Evolutionary conservation across 2,329 filamentous ascomycete genomes (phyloP).

Genomic region (Arthroderma sp.): DNA sequence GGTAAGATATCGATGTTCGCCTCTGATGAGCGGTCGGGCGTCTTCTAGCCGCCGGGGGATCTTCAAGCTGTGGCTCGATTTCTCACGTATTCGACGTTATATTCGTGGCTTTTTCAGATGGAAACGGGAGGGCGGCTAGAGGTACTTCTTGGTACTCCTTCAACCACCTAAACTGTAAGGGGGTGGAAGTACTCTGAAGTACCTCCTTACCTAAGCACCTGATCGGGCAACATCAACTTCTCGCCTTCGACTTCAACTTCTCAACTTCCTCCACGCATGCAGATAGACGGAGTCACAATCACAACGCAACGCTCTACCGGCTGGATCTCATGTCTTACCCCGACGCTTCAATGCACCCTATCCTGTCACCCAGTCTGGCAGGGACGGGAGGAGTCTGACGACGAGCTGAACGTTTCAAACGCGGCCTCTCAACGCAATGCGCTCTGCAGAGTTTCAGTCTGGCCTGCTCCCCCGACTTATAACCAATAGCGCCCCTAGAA

Average conservation of each 20-base stretch:
- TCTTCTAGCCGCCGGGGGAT: conserved; percentile 2
- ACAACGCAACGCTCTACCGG: too few relatives aligned
- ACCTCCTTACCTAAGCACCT: neutral
- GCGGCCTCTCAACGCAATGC: neutral
- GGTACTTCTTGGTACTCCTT: neutral
- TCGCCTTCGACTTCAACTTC: neutral
- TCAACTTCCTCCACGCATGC: too few relatives aligned
- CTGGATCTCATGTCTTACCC: neutral
- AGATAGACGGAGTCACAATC: too few relatives aligned
- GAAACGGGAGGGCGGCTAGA: neutral
- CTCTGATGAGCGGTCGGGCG: neutral
- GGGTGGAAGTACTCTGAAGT: neutral
- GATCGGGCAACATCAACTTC: neutral
- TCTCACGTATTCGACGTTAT: neutral
- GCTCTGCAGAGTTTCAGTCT: neutral
- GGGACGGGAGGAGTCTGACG: neutral
- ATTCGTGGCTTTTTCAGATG: too few relatives aligned
- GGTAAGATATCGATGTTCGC: neutral
- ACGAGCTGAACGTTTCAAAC: neutral
- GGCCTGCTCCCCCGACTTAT: too few relatives aligned
- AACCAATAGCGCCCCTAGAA: neutral
- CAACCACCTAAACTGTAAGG: neutral
- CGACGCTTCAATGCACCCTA: neutral
- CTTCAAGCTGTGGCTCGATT: neutral
- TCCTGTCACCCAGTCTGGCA: neutral